phyloP scores from a whole-genome alignment of 1,139 yeast genomes.

The Taphrina wiesneri region DNA sequence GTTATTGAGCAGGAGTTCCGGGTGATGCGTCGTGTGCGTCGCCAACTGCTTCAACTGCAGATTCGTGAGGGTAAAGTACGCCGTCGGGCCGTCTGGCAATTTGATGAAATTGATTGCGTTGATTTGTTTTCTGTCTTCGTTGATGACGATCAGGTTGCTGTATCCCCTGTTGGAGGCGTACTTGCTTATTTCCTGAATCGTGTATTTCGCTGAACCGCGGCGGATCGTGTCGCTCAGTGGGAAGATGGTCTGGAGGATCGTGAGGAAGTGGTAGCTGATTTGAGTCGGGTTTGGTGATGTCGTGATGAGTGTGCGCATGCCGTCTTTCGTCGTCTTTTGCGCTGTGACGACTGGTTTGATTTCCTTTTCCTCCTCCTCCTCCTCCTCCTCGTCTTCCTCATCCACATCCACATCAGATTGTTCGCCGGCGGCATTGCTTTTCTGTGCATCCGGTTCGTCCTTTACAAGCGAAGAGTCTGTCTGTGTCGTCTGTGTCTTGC shows the following conservation, averaged over 20 bases:
- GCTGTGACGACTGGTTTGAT: conserved; percentile 72
- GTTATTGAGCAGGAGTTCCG: conserved; percentile 87
- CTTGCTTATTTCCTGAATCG: conserved; percentile 81
- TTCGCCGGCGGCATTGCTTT: not conserved
- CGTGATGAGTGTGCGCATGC: conserved; percentile 63
- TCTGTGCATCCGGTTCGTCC: conserved; percentile 12
- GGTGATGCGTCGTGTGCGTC: conserved; percentile 89
- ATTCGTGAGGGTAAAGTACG: conserved; percentile 84
- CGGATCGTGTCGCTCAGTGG: conserved; percentile 86
- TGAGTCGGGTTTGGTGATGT: conserved; percentile 85
- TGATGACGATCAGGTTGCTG: conserved; percentile 82
- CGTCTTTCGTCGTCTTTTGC: conserved; percentile 65
- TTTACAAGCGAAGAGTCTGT: conserved; percentile 11
- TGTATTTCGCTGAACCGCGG: conserved; percentile 72
- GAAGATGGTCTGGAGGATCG: conserved; percentile 74
- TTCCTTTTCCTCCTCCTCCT: conserved; percentile 54
- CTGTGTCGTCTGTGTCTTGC: conserved; percentile 12
- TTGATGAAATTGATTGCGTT: conserved; percentile 91
- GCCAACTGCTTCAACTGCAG: conserved; percentile 69
- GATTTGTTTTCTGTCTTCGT: conserved; percentile 89
- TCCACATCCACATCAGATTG: conserved; percentile 46
- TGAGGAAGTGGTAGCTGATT: conserved; percentile 87
- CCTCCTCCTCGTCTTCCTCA: conserved; percentile 59
- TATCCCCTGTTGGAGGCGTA: conserved; percentile 77
- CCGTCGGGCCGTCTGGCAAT: conserved; percentile 92